A percentile compares a stretch with the other conserved stretches of the same genome.
These are phyloP conservation scores for Schizonepeta tenuifolia DNA, from an alignment of 257 asterid genomes.

Conservation along the genomic window DNA sequence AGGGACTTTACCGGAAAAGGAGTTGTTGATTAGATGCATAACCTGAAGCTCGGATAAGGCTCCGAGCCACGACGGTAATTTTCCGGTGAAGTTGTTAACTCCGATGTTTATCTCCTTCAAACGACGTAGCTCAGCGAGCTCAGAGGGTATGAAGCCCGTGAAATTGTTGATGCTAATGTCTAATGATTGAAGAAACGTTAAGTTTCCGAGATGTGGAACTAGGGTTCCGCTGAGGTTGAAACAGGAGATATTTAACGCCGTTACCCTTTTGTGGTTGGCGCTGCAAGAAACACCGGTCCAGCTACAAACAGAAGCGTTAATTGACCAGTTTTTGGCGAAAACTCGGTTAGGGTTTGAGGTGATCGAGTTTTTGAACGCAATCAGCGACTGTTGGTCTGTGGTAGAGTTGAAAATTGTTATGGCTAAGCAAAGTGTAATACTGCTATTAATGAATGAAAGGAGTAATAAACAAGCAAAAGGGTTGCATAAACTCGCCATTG, in stretches of 20 bases:
- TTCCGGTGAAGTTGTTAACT: too few relatives aligned
- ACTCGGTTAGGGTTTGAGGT: not conserved
- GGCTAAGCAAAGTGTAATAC: not conserved
- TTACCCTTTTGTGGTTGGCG: not conserved
- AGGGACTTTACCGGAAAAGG: not conserved
- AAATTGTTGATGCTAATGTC: not conserved
- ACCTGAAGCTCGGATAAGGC: not conserved
- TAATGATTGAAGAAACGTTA: not conserved
- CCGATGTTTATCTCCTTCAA: too few relatives aligned
- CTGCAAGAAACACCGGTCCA: constrained; percentile 16
- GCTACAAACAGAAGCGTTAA: not conserved
- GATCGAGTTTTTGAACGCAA: not conserved
- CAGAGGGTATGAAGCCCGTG: not conserved
- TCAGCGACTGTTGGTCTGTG: not conserved
- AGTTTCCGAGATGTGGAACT: not conserved
- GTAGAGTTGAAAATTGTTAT: not conserved
- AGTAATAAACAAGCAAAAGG: not conserved
- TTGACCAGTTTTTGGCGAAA: not conserved
- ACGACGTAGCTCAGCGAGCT: too few relatives aligned
- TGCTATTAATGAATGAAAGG: not conserved
- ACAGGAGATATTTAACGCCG: not conserved
- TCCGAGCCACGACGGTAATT: too few relatives aligned
- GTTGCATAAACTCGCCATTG: not conserved
- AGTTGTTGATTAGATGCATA: not conserved
- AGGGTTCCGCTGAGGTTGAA: not conserved